These are phyloP conservation scores for Tolypocladium album DNA, from an alignment of 2,329 filamentous ascomycete species.

Conservation along the genomic window DNA sequence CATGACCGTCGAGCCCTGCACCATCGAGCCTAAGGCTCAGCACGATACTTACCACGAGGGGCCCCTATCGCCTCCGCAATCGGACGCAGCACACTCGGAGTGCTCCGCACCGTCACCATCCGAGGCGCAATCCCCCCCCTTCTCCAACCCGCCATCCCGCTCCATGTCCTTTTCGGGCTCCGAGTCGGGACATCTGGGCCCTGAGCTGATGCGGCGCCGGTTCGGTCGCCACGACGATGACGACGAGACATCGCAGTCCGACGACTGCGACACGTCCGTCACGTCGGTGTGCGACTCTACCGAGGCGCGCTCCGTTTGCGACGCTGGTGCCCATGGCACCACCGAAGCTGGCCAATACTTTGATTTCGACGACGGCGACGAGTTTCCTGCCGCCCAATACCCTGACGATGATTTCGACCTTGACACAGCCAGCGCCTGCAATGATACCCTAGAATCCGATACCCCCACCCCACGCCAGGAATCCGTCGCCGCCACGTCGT, in stretches of 20 bases:
- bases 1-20: constrained; percentile 34
- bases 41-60: constrained; percentile 8
- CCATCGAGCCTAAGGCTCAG: constrained; percentile 14
- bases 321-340: constrained; percentile 18
- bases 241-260: constrained; percentile 34
- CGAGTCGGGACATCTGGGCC: constrained; percentile 29
- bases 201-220: constrained; percentile 17
- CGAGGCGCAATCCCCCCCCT: constrained; percentile 20
- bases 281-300: constrained; percentile 35
- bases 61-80: constrained; percentile 31
- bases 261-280: constrained; percentile 30
- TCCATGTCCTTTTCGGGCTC: constrained; percentile 42
- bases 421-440: constrained; percentile 10
- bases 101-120: constrained; percentile 27
- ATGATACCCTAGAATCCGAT: constrained; percentile 29
- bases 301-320: constrained; percentile 25
- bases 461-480: constrained; percentile 33
- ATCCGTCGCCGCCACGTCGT: constrained; percentile 18
- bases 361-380: constrained; percentile 21
- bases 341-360: constrained; percentile 18
- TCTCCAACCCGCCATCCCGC: constrained; percentile 31
- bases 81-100: constrained; percentile 37
- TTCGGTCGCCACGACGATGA: constrained; percentile 28
- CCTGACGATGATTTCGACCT: constrained; percentile 25
- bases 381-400: constrained; percentile 27